These are phyloP conservation scores for Monosporascus sp. DNA, from an alignment of 2,329 filamentous ascomycete species.

Conservation along the genomic window DNA sequence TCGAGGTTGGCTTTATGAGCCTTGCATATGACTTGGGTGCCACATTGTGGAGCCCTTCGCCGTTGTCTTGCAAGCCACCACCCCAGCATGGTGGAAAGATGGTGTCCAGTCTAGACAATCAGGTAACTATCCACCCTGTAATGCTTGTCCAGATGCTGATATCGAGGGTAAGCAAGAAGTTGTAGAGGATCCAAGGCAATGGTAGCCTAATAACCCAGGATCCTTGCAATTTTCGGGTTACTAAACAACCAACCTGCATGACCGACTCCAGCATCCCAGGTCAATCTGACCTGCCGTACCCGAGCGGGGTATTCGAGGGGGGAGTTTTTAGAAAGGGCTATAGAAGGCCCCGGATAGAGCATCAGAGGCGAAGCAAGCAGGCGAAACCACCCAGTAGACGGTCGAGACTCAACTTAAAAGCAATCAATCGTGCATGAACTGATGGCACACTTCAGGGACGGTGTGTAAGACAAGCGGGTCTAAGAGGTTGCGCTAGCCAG, in stretches of 20 bases:
- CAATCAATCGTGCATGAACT: constrained; percentile 13
- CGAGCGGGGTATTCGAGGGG: not conserved
- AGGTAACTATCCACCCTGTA: not conserved
- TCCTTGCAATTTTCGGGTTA: not conserved
- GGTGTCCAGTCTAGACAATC: not conserved
- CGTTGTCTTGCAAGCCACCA: not conserved
- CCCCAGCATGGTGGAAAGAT: not conserved
- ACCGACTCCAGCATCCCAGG: constrained; percentile 8
- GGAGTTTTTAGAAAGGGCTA: constrained; percentile 15
- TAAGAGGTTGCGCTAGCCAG: constrained; percentile 10
- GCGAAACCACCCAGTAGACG: constrained; percentile 16
- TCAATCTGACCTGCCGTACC: constrained; percentile 4
- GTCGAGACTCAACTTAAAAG: constrained; percentile 10
- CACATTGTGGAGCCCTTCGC: not conserved
- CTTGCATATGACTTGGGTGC: not conserved
- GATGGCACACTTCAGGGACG: constrained; percentile 8
- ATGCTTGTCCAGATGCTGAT: not conserved
- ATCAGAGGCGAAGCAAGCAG: constrained; percentile 15
- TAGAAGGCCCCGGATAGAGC: constrained; percentile 12
- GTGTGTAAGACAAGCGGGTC: constrained; percentile 18
- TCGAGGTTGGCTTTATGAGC: constrained; percentile 10
- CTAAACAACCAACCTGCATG: constrained; percentile 17
- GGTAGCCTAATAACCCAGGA: not conserved
- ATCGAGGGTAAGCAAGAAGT: not conserved
- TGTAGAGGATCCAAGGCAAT: not conserved